phyloP scores from a whole-genome alignment of 306 rosid genomes.

The Alnus rubra region DNA sequence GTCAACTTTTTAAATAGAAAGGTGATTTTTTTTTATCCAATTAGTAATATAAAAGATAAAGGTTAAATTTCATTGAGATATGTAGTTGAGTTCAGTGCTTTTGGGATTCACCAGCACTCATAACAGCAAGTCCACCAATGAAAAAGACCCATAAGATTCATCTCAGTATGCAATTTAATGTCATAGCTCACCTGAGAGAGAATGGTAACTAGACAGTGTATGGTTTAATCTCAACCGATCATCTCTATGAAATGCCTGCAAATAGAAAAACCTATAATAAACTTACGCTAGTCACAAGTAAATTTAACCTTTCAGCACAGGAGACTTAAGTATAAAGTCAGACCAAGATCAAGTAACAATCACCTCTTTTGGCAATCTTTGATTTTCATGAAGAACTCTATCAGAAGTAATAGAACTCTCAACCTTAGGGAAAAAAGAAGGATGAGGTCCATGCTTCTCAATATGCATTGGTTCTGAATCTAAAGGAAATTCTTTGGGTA shows the following conservation, averaged over 20 bases:
- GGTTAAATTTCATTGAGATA: not conserved
- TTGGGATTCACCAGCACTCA: not conserved
- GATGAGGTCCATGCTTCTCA: constrained; percentile 77
- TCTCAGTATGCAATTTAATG: constrained; percentile 21
- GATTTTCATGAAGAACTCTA: constrained; percentile 71
- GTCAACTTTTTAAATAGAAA: not conserved
- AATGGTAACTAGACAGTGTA: constrained; percentile 51
- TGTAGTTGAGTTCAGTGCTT: not conserved
- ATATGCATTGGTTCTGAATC: constrained; percentile 69
- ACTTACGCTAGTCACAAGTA: constrained; percentile 19
- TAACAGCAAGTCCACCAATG: not conserved
- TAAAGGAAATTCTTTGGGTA: constrained; percentile 69
- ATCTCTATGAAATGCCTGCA: constrained; percentile 85
- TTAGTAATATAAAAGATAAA: not conserved
- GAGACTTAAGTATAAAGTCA: constrained; percentile 27
- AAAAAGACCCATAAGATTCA: constrained; percentile 10
- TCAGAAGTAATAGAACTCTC: constrained; percentile 71
- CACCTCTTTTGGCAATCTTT: constrained; percentile 81
- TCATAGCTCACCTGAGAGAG: constrained; percentile 65
- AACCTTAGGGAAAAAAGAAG: constrained; percentile 69
- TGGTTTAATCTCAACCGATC: constrained; percentile 79
- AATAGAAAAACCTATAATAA: constrained; percentile 24
- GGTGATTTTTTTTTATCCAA: not conserved
- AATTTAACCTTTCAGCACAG: constrained; percentile 11
- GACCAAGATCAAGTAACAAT: constrained; percentile 29